phyloP scores from a whole-genome alignment of 2,329 filamentous ascomycete genomes.

The Ampelomyces quisqualis region DNA sequence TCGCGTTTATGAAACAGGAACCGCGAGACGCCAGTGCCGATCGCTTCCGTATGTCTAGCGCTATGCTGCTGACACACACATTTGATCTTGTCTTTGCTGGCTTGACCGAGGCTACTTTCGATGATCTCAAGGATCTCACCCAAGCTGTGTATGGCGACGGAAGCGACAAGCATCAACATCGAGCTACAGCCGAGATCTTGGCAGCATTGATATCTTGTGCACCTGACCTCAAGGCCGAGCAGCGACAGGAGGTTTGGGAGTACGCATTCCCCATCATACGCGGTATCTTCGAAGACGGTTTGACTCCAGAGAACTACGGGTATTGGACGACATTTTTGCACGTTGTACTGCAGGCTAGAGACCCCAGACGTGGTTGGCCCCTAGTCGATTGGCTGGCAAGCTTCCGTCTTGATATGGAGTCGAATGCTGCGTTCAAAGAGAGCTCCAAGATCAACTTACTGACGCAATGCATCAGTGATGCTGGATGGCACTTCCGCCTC shows the following conservation, averaged over 20 bases:
- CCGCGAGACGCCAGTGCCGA: conserved; percentile 79
- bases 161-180: conserved; percentile 95
- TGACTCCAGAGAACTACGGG: conserved; percentile 89
- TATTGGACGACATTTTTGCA: conserved; percentile 97
- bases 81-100: conserved; percentile 88
- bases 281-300: conserved; percentile 80
- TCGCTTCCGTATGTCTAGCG: conserved; percentile 84
- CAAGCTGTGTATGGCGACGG: conserved; percentile 83
- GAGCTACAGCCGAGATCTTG: conserved; percentile 90
- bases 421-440: conserved; percentile 98
- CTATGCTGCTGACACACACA: conserved; percentile 81
- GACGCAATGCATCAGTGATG: conserved; percentile 81
- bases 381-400: conserved; percentile 78
- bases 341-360: conserved; percentile 81
- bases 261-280: conserved; percentile 89
- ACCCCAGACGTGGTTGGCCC: conserved; percentile 84
- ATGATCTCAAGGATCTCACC: conserved; percentile 82
- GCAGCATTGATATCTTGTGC: conserved; percentile 81
- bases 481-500: conserved; percentile 93
- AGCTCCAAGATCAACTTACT: conserved; percentile 92
- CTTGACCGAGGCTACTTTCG: conserved; percentile 73
- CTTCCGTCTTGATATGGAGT: conserved; percentile 90
- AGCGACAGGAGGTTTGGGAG: conserved; percentile 77
- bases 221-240: conserved; percentile 71
- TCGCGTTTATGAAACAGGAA: conserved; percentile 94